Percentiles rank a stretch among this genome's conserved stretches.
These are phyloP conservation scores for Talaromyces nanjingensis DNA, from an alignment of 495 filamentous ascomycete species.

Conservation along the genomic window DNA sequence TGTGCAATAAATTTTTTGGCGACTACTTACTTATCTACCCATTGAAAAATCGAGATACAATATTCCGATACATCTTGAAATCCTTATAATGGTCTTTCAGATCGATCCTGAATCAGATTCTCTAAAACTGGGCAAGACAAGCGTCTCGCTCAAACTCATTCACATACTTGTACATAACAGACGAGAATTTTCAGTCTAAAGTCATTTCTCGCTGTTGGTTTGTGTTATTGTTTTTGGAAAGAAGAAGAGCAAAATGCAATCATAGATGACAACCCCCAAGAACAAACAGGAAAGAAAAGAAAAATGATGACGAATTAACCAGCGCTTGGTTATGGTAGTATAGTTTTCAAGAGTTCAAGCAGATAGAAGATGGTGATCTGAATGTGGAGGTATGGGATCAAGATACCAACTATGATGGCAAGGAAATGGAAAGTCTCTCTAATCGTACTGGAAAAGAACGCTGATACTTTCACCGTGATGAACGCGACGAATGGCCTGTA, in stretches of 20 bases:
- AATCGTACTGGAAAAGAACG: slow-evolving; percentile 88
- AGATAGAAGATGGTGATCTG: neutral
- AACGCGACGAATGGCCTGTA: slow-evolving; percentile 82
- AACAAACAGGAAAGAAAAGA: slow-evolving; percentile 7
- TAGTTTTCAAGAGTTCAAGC: neutral
- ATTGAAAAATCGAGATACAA: neutral
- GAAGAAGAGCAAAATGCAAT: neutral
- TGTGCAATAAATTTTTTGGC: neutral
- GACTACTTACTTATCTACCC: neutral
- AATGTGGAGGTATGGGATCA: neutral
- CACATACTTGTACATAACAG: neutral
- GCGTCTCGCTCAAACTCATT: neutral
- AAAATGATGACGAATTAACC: slow-evolving; percentile 12
- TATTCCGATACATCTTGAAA: neutral
- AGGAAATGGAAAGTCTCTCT: slow-evolving; percentile 3
- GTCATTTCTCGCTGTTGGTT: neutral
- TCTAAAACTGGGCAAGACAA: neutral
- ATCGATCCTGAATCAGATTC: neutral
- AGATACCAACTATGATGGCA: neutral
- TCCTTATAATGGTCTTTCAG: neutral
- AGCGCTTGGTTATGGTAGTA: slow-evolving; percentile 3
- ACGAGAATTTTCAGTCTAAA: neutral
- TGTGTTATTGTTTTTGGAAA: neutral
- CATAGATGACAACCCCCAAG: neutral
- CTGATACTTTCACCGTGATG: slow-evolving; percentile 98